These are phyloP conservation scores for Chalciporus pseudorubinellus DNA, from an alignment of 768 basidiomycete genomes.

Conservation along the genomic window DNA sequence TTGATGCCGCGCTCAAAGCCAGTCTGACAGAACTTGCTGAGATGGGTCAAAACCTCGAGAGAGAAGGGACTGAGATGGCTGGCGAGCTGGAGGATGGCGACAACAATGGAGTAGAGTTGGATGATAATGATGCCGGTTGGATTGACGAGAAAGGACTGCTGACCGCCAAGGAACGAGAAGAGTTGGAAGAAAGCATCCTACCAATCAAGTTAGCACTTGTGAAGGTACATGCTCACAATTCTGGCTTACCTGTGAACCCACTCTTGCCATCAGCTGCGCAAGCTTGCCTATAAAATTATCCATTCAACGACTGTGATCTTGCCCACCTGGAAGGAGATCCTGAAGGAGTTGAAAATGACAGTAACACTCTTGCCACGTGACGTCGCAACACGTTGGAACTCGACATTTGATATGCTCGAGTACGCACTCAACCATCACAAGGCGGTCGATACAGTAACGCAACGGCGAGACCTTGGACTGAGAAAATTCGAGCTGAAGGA, in stretches of 20 bases:
- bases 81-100: background rate
- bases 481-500: conserved; percentile 23
- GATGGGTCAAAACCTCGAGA: background rate
- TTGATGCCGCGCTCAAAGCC: background rate
- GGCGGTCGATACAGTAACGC: conserved; percentile 22
- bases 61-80: background rate
- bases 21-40: background rate
- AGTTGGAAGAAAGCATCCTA: conserved; percentile 13
- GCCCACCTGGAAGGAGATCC: conserved; percentile 15
- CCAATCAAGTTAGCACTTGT: conserved; percentile 29
- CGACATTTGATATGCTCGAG: conserved; percentile 23
- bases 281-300: conserved; percentile 14
- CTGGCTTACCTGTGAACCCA: background rate
- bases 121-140: conserved; percentile 19
- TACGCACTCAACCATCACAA: conserved; percentile 17
- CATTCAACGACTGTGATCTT: conserved; percentile 23
- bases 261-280: background rate
- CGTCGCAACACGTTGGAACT: conserved; percentile 19
- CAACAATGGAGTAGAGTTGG: conserved; percentile 7
- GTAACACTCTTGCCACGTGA: conserved; percentile 6
- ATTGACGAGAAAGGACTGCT: conserved; percentile 26
- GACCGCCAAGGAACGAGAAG: conserved; percentile 8
- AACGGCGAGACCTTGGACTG: conserved; percentile 12
- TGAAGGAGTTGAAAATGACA: conserved; percentile 9
- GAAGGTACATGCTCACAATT: conserved; percentile 28